Evolutionary conservation across 2,329 filamentous ascomycete species (phyloP), one percentile per base, ranked within the genome.

Genomic region (Nothophoma quercina): DNA sequence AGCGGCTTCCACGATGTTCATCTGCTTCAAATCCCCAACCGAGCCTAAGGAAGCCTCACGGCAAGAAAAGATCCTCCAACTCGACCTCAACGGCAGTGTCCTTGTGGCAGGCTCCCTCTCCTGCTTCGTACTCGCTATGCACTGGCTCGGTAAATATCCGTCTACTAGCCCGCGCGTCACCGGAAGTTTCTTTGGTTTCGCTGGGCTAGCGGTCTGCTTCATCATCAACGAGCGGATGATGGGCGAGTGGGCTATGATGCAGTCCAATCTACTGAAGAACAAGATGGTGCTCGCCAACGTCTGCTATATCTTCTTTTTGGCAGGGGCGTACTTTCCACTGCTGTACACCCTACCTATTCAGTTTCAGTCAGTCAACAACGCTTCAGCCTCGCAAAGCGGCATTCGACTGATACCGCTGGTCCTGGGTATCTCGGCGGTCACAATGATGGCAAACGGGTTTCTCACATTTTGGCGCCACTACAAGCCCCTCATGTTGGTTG

Each of bases 141-240:
- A 71, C 21, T 69, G 62, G 61, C 51, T 57, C 3, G 64, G 67
- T 4, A 61, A 68, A 19, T 62, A 72, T 21, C 30, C 64, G 7
- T 87, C 83, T 82, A 63, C 70, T 35, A 74, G 70, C 4, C 74
- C 72, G 0, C 64, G 72, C 0, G 74, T 77, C 16, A 81, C 85
- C 40, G 74, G 73, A 1, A 69, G 79, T 4, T 83, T 82, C 61
- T 71, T 80, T 15, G 62, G 81, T 1, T 79, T 78, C n/a, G 79
- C 70, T 1, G 65, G 81, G 0, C 59, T 79, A 0, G 68, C 78
- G 29, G 64, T 80, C 25, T 56, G 70, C 6, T 84, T 85, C 55
- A 56, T 65, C 18, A 39, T 53, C 25, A 63, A 70, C 26, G 65
- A 74, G 44, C 64, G 61, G 41, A 34, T 42, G 22, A 66, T 68